phyloP scores from a whole-genome alignment of 495 filamentous ascomycete species.

The Cenococcum geophilum region DNA sequence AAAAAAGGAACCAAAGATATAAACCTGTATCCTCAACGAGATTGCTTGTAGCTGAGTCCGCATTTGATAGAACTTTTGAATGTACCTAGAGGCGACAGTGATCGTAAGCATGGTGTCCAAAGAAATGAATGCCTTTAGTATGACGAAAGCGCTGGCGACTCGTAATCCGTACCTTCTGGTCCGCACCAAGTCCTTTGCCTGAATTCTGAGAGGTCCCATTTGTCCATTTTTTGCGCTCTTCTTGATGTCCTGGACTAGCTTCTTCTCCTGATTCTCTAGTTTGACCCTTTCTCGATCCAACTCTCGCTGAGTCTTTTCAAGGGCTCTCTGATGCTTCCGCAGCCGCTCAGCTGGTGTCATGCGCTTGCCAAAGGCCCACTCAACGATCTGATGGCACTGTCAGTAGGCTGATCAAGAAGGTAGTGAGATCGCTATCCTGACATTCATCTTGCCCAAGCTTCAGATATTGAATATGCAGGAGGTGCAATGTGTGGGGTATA shows the following conservation, averaged over 20 bases:
- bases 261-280: constrained; percentile 97
- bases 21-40: constrained; percentile 85
- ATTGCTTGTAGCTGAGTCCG: constrained; percentile 94
- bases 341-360: constrained; percentile 95
- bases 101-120: background rate
- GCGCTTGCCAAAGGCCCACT: constrained; percentile 98
- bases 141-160: background rate
- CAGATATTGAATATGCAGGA: background rate
- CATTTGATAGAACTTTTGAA: constrained; percentile 98
- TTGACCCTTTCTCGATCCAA: constrained; percentile 89
- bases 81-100: constrained; percentile 56
- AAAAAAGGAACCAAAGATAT: constrained; percentile 16
- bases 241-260: constrained; percentile 89
- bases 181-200: constrained; percentile 92
- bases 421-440: constrained; percentile 25
- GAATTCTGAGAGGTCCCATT: constrained; percentile 92
- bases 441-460: constrained; percentile 51
- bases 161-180: constrained; percentile 51
- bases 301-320: constrained; percentile 95
- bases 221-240: constrained; percentile 96
- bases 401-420: constrained; percentile 1
- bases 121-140: background rate
- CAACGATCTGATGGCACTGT: constrained; percentile 60
- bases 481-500: too few species aligned
- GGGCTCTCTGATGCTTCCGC: constrained; percentile 91